phyloP scores from a whole-genome alignment of 768 basidiomycete genomes.

The Lentinula sp. region DNA sequence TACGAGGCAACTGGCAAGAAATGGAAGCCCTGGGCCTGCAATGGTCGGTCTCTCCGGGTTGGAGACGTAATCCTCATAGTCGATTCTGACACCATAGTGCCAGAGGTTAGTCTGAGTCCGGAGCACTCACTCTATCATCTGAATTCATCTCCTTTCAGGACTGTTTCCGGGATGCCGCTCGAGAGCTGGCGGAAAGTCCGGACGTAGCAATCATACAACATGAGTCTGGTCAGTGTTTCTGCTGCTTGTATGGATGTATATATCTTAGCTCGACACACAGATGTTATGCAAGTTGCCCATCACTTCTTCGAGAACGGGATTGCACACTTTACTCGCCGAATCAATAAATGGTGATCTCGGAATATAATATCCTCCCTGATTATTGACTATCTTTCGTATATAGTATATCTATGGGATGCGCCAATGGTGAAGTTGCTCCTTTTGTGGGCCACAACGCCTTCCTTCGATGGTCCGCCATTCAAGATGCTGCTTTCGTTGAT shows the following conservation, averaged over 20 bases:
- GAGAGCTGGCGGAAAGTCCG: conserved; percentile 76
- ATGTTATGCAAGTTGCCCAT: conserved; percentile 86
- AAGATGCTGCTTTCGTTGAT: conserved; percentile 78
- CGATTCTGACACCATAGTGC: conserved; percentile 76
- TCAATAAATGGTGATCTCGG: conserved; percentile 49
- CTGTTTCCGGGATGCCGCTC: conserved; percentile 85
- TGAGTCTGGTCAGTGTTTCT: conserved; percentile 55
- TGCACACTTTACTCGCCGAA: conserved; percentile 80
- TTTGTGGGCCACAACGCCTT: conserved; percentile 90
- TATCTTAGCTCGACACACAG: conserved; percentile 20
- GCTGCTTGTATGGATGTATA: not conserved
- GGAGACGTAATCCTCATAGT: conserved; percentile 79
- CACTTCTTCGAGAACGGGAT: conserved; percentile 92
- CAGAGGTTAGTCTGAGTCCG: conserved; percentile 40
- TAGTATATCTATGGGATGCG: conserved; percentile 65
- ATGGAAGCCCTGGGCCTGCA: conserved; percentile 74
- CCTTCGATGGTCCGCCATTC: conserved; percentile 82
- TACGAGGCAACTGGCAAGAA: conserved; percentile 49
- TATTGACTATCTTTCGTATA: conserved; percentile 11
- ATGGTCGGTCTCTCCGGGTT: conserved; percentile 67
- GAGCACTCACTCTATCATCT: not conserved
- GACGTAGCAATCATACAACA: conserved; percentile 89
- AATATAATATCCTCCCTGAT: not conserved
- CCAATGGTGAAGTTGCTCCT: conserved; percentile 78
- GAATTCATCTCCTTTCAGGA: conserved; percentile 36